phyloP scores from a whole-genome alignment of 331 rosid species.

The Saraca asoca region DNA sequence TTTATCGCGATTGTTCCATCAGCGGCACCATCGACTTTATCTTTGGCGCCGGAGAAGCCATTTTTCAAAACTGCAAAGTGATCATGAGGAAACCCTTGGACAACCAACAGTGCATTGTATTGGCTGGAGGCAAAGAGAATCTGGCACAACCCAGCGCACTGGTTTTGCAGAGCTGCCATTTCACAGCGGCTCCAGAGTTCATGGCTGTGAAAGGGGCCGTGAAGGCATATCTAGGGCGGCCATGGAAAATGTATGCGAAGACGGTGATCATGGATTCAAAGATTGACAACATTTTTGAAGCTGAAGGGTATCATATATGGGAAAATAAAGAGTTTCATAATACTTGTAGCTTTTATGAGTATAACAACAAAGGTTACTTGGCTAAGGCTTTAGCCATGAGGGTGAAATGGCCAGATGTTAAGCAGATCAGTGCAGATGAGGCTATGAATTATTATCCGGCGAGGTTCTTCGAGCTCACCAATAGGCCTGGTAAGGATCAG shows the following conservation, averaged over 20 bases:
- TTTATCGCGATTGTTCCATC: constrained; percentile 68
- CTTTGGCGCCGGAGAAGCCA: constrained; percentile 55
- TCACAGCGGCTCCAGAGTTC: constrained; percentile 43
- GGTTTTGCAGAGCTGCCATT: constrained; percentile 59
- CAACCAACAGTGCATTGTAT: constrained; percentile 49
- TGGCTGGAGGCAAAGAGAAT: constrained; percentile 59
- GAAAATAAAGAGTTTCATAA: constrained; percentile 17
- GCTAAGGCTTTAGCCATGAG: constrained; percentile 25
- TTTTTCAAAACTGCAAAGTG: constrained; percentile 73
- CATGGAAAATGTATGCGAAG: constrained; percentile 60
- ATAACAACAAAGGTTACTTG: constrained; percentile 51
- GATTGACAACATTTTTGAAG: constrained; percentile 47
- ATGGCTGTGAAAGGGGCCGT: background rate
- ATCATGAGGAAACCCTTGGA: constrained; percentile 44
- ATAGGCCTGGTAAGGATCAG: too few species aligned
- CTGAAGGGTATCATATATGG: constrained; percentile 63
- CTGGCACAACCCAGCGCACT: constrained; percentile 32
- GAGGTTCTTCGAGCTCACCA: constrained; percentile 9
- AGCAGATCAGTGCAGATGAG: background rate
- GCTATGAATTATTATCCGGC: constrained; percentile 43
- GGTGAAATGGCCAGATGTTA: constrained; percentile 58
- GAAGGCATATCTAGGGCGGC: constrained; percentile 61
- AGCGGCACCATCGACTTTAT: constrained; percentile 75
- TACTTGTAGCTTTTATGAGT: constrained; percentile 51
- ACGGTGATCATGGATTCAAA: constrained; percentile 55